A percentile compares a stretch with the other conserved stretches of the same genome.
phyloP scores from a whole-genome alignment of 139 green algal species.

The Volvox africanus region DNA sequence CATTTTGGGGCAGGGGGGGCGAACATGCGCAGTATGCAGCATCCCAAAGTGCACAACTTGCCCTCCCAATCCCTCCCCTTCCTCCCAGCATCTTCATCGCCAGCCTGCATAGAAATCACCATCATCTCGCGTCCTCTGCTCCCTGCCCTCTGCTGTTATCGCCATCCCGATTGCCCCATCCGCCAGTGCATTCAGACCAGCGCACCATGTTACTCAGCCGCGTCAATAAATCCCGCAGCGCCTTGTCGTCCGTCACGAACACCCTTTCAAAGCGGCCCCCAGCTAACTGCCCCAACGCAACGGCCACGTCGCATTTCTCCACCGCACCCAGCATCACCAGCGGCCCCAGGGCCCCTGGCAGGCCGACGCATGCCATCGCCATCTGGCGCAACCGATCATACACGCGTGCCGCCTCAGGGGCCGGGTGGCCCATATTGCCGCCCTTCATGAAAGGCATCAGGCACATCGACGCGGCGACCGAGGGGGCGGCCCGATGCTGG shows the following conservation, averaged over 20 bases:
- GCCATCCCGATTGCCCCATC: too few relatives aligned
- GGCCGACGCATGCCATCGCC: neutral
- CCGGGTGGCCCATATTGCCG: neutral
- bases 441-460: neutral
- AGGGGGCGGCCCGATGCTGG: neutral
- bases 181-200: neutral
- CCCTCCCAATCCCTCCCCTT: neutral
- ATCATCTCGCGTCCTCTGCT: too few relatives aligned
- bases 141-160: neutral
- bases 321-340: constrained; percentile 38
- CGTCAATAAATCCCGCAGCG: neutral
- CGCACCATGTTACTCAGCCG: neutral
- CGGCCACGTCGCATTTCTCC: constrained; percentile 8
- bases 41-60: too few relatives aligned
- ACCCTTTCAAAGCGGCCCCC: neutral
- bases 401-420: neutral
- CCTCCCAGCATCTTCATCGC: neutral
- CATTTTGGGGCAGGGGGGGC: too few relatives aligned
- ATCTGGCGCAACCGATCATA: neutral
- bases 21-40: too few relatives aligned
- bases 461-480: neutral
- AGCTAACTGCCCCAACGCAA: neutral
- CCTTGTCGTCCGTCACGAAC: neutral
- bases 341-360: constrained; percentile 25
- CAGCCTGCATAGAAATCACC: too few relatives aligned